phyloP scores from a whole-genome alignment of 495 filamentous ascomycete genomes.

The Neurospora hispaniola region DNA sequence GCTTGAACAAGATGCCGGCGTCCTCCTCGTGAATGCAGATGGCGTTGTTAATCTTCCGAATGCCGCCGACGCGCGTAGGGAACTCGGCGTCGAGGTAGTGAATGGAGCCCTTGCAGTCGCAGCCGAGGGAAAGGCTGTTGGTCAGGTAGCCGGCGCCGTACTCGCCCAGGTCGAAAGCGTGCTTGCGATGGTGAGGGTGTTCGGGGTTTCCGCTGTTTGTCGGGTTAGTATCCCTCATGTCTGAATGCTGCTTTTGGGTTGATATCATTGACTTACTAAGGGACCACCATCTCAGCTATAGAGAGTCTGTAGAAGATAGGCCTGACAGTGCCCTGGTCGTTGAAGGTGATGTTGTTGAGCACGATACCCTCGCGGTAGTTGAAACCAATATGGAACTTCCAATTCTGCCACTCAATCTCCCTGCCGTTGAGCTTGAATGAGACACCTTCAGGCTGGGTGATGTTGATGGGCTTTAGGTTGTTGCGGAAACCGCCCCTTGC shows the following conservation, averaged over 20 bases:
- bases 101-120: constrained; percentile 92
- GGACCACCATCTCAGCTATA: constrained; percentile 92
- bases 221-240: background rate
- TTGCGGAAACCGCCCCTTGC: constrained; percentile 65
- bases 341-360: constrained; percentile 83
- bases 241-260: background rate
- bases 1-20: constrained; percentile 87
- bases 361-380: constrained; percentile 94
- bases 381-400: constrained; percentile 89
- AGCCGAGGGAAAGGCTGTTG: constrained; percentile 78
- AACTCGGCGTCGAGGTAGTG: constrained; percentile 82
- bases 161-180: constrained; percentile 90
- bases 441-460: constrained; percentile 89
- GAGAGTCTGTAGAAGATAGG: constrained; percentile 88
- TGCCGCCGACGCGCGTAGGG: constrained; percentile 66
- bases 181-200: constrained; percentile 84
- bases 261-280: constrained; percentile 38
- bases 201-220: constrained; percentile 62
- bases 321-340: constrained; percentile 72
- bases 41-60: constrained; percentile 81
- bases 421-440: constrained; percentile 77
- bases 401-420: constrained; percentile 87
- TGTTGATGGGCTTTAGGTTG: constrained; percentile 85
- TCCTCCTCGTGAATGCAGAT: constrained; percentile 98
- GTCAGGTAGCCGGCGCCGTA: constrained; percentile 96